Percentiles rank a stretch among this genome's conserved stretches.
These are phyloP conservation scores for Pseudopyrenochaeta lycopersici DNA, from an alignment of 2,329 filamentous ascomycete species.

Conservation along the genomic window DNA sequence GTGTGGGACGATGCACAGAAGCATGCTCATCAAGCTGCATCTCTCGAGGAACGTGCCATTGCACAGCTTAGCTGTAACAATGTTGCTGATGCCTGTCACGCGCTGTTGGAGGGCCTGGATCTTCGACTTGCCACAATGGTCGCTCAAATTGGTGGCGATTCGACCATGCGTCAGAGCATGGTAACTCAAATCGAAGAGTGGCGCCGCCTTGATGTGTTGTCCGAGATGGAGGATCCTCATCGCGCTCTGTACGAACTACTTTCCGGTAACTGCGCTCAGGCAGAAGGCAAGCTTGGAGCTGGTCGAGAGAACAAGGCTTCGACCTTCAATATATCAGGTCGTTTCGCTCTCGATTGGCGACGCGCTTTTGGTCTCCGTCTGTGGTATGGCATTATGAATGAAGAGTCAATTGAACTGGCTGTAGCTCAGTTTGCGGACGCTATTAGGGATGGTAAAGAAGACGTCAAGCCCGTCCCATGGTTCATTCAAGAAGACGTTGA, in stretches of 20 bases:
- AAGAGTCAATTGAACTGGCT: conserved; percentile 75
- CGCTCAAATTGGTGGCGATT: conserved; percentile 82
- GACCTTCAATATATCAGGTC: conserved; percentile 82
- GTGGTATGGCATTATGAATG: conserved; percentile 80
- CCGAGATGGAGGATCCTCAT: conserved; percentile 85
- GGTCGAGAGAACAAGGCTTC: conserved; percentile 81
- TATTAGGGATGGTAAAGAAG: conserved; percentile 73
- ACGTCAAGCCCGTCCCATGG: conserved; percentile 74
- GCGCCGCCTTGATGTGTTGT: conserved; percentile 82
- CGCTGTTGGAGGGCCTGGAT: conserved; percentile 78
- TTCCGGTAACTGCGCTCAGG: conserved; percentile 85
- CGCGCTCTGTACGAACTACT: conserved; percentile 90
- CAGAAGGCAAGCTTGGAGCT: conserved; percentile 76
- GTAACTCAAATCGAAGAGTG: conserved; percentile 82
- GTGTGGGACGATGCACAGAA: conserved; percentile 51
- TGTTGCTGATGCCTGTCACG: conserved; percentile 82
- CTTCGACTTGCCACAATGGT: conserved; percentile 86
- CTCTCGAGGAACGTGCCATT: conserved; percentile 83
- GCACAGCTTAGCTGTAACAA: conserved; percentile 80
- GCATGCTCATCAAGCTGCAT: conserved; percentile 65
- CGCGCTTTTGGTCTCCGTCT: conserved; percentile 90
- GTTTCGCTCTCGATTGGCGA: conserved; percentile 90
- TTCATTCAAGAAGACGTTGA: conserved; percentile 69
- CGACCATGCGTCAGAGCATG: conserved; percentile 75
- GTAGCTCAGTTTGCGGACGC: conserved; percentile 79